Conservation (phyloP, 2,329 filamentous ascomycete genomes). For the Colletotrichum cuscutae region DNA sequence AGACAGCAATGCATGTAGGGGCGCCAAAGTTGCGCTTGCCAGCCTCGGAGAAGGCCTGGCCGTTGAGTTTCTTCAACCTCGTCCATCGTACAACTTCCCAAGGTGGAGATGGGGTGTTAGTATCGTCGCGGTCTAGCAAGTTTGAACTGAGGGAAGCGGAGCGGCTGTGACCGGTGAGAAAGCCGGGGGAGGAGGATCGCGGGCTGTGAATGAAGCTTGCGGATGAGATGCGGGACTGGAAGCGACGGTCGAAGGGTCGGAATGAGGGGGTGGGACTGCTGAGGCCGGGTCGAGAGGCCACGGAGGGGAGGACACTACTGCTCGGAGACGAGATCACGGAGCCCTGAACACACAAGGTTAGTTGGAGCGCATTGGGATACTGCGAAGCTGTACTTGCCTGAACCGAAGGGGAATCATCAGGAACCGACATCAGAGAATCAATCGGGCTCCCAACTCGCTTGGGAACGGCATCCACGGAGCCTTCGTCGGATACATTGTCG, state of each 20-base stretch:
- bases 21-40: slow-evolving; percentile 93
- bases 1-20: slow-evolving; percentile 89
- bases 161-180: slow-evolving; percentile 80
- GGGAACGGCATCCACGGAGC: slow-evolving; percentile 64
- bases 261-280: slow-evolving; percentile 83
- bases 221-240: slow-evolving; percentile 84
- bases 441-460: slow-evolving; percentile 73
- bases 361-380: background rate
- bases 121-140: slow-evolving; percentile 70
- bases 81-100: slow-evolving; percentile 99
- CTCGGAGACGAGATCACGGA: slow-evolving; percentile 74
- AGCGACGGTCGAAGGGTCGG: slow-evolving; percentile 92
- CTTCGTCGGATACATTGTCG: slow-evolving; percentile 62
- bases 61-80: slow-evolving; percentile 87
- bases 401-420: slow-evolving; percentile 86
- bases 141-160: slow-evolving; percentile 83
- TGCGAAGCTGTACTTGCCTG: slow-evolving; percentile 64
- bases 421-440: slow-evolving; percentile 76
- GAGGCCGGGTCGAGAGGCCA: slow-evolving; percentile 73
- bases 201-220: slow-evolving; percentile 67
- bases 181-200: slow-evolving; percentile 80
- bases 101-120: slow-evolving; percentile 79
- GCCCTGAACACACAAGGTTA: slow-evolving; percentile 50
- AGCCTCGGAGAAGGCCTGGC: slow-evolving; percentile 90
- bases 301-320: slow-evolving; percentile 77